These are phyloP conservation scores for Wickerhamomyces canadensis DNA, from an alignment of 805 yeast genomes.

Conservation along the genomic window DNA sequence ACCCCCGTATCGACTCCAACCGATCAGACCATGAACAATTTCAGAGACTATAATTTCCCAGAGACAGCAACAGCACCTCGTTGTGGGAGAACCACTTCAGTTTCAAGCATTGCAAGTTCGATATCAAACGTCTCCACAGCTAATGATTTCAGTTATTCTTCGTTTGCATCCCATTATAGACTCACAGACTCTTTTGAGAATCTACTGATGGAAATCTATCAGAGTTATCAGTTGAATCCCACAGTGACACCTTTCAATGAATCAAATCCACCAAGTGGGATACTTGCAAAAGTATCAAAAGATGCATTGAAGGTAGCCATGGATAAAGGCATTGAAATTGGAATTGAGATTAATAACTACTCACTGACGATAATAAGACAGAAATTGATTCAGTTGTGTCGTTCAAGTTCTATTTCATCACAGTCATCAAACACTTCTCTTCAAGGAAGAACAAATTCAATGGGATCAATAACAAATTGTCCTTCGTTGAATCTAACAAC, in stretches of 20 bases:
- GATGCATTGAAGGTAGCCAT: constrained; percentile 39
- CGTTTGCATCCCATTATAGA: constrained; percentile 23
- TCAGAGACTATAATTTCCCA: background rate
- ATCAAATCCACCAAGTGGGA: constrained; percentile 61
- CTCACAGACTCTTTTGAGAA: constrained; percentile 37
- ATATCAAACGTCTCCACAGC: constrained; percentile 4
- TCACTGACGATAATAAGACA: constrained; percentile 34
- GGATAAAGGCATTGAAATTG: constrained; percentile 29
- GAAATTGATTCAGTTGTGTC: constrained; percentile 26
- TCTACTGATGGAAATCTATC: constrained; percentile 41
- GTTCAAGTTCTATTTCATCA: constrained; percentile 7
- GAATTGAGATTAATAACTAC: constrained; percentile 32
- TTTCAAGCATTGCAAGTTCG: constrained; percentile 1
- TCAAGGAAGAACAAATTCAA: constrained; percentile 15
- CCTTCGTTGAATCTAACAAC: constrained; percentile 18
- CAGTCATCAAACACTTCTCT: constrained; percentile 3
- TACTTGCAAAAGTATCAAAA: constrained; percentile 54
- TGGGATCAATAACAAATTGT: constrained; percentile 13
- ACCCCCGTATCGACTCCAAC: background rate
- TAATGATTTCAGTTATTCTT: constrained; percentile 20
- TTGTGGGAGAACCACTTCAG: constrained; percentile 1
- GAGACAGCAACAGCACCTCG: constrained; percentile 1
- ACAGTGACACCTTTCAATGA: constrained; percentile 64
- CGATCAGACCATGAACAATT: background rate
- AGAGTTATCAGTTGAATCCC: constrained; percentile 47